Base-by-base conservation (phyloP, 225 moss, liverwort and hornwort genomes). In the Sphagnum tenellum region DNA sequence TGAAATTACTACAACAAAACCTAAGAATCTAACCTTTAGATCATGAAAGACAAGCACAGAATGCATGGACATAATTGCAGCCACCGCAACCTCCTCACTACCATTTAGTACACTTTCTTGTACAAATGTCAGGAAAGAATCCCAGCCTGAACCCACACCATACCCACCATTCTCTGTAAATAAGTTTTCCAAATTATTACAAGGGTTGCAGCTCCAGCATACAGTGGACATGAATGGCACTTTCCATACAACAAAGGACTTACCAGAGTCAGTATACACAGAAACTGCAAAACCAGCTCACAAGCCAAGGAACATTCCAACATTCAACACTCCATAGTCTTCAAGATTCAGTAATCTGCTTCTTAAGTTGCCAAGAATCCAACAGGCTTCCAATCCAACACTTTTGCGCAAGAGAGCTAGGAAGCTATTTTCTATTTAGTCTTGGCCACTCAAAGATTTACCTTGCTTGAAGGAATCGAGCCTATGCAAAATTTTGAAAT, bases 11-110 rank as follows among this genome's bases (percentile, higher is more conserved):
- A 29, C 29, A 29, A 29, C 29, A 29, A 29, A 29, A 29, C 29
- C 29, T 29, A 29, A 29, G 29, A 55, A 57, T 5, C 47, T 69
- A 7, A 87, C 89, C 86, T 88, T 98, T 1, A 83, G 68, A 70
- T 80, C 84, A 60, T 90, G 93, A 75, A 77, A 80, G 48, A 91
- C 63, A 67, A 93, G 83, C 67, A 98, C 88, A 62, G 89, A 85
- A 61, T 88, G 89, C 55, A 98, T 74, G 9, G 98, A 87, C 62
- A 77, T 86, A 70, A 93, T 83, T 8, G 98, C 98, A 73, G 98
- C 98, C 45, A 93, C 70, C 50, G 90, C 84, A 60, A 98, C 98
- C 81, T 98, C 98, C 79, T 93, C 93, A 58, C 93, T 98, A 46
- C 98, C 90, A 72, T 78, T 76, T 49, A 89, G 64, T 57, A 93